These are phyloP conservation scores for Blumeria graminis DNA, from an alignment of 2,329 filamentous ascomycete genomes.

Conservation along the genomic window DNA sequence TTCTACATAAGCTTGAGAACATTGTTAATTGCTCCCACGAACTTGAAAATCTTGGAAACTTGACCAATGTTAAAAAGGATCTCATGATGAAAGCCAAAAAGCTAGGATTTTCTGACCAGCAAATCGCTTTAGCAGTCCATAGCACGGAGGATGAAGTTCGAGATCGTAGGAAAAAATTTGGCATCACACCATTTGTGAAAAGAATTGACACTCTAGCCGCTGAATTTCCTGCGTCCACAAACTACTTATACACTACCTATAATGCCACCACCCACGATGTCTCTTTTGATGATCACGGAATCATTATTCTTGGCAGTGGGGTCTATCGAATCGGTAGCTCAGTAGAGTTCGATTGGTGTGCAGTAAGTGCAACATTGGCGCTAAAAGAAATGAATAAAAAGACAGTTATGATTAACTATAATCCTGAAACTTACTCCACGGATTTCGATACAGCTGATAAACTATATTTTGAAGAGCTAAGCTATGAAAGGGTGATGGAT, in stretches of 20 bases:
- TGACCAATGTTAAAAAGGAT: conserved; percentile 71
- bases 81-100: conserved; percentile 84
- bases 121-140: conserved; percentile 71
- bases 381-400: conserved; percentile 77
- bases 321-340: conserved; percentile 96
- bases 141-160: conserved; percentile 78
- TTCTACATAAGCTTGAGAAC: conserved; percentile 94
- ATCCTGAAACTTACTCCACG: conserved; percentile 45
- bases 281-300: conserved; percentile 77
- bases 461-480: conserved; percentile 91
- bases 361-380: conserved; percentile 68
- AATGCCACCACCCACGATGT: conserved; percentile 89
- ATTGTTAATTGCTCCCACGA: conserved; percentile 77
- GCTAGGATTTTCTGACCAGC: conserved; percentile 88
- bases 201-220: conserved; percentile 94
- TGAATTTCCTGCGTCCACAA: conserved; percentile 84
- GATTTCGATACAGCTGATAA: conserved; percentile 79
- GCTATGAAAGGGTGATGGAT: conserved; percentile 86
- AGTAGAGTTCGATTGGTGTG: conserved; percentile 98
- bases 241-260: conserved; percentile 95
- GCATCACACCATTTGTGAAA: conserved; percentile 89
- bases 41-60: conserved; percentile 59
- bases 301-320: conserved; percentile 72
- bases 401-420: conserved; percentile 79
- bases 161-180: conserved; percentile 59